Conservation (phyloP, 805 yeast genomes). For the Teunomyces funiuensis region DNA sequence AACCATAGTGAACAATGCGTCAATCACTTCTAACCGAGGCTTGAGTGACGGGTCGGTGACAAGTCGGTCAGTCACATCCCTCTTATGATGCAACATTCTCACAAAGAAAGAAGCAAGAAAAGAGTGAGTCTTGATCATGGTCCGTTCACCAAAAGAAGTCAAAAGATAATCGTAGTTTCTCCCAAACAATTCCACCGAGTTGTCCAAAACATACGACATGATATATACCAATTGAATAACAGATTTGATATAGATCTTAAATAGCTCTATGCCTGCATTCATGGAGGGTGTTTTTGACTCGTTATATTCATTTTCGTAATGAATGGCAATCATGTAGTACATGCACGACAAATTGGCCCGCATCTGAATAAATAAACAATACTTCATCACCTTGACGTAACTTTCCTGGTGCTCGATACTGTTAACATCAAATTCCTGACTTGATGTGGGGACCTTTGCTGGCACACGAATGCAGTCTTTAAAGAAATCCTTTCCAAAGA, state of each 20-base stretch:
- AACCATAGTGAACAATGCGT: conserved; percentile 30
- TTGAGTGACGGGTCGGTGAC: conserved; percentile 13
- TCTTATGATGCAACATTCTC: conserved; percentile 38
- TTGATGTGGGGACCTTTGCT: conserved; percentile 15
- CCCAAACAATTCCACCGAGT: conserved; percentile 42
- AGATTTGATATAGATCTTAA: conserved; percentile 40
- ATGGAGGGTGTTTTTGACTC: conserved; percentile 29
- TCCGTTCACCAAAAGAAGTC: conserved; percentile 37
- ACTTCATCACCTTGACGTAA: conserved; percentile 35
- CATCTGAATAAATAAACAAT: conserved; percentile 34
- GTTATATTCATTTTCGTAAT: conserved; percentile 36
- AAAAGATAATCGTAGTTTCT: conserved; percentile 36
- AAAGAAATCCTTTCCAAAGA: conserved; percentile 44
- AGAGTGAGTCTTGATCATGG: conserved; percentile 41
- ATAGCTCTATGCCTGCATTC: conserved; percentile 41
- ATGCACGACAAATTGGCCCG: conserved; percentile 41
- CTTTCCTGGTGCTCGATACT: conserved; percentile 27
- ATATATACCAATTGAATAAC: conserved; percentile 44
- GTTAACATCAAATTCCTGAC: conserved; percentile 16
- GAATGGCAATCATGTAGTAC: conserved; percentile 41
- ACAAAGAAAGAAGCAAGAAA: conserved; percentile 40
- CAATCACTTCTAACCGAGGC: conserved; percentile 30
- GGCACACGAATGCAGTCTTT: conserved; percentile 37
- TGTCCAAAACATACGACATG: conserved; percentile 43
- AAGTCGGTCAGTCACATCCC: conserved; percentile 25